A percentile compares a stretch with the other conserved stretches of the same genome.
phyloP scores from a whole-genome alignment of 108 stramenopile genomes.

The Nannochloropsis gaditana region DNA sequence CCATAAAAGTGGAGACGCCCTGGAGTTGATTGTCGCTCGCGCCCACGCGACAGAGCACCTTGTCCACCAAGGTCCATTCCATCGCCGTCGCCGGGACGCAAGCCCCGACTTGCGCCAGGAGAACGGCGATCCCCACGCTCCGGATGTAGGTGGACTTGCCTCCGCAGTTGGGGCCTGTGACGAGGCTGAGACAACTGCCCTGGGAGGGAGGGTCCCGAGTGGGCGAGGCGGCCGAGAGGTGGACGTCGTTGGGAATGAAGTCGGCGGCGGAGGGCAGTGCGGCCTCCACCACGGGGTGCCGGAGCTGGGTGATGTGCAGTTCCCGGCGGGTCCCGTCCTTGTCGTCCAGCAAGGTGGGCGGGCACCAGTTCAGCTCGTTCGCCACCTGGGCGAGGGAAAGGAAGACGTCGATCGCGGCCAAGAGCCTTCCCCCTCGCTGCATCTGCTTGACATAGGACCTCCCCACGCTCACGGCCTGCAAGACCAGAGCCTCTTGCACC shows the following conservation, averaged over 20 bases:
- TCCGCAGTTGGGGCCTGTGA: slow-evolving; percentile 57
- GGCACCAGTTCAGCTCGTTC: slow-evolving; percentile 28
- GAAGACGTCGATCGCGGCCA: slow-evolving; percentile 32
- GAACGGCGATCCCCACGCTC: slow-evolving; percentile 49
- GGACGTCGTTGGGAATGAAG: slow-evolving; percentile 50
- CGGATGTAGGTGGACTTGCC: slow-evolving; percentile 56
- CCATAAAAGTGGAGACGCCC: slow-evolving; percentile 57
- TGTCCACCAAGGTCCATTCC: slow-evolving; percentile 41
- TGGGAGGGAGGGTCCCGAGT: background rate
- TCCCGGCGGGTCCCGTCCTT: background rate
- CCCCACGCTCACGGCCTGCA: slow-evolving; percentile 42
- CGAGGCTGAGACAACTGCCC: slow-evolving; percentile 29
- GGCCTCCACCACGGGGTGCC: slow-evolving; percentile 48
- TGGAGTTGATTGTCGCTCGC: slow-evolving; percentile 42
- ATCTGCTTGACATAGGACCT: slow-evolving; percentile 31
- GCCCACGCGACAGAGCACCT: slow-evolving; percentile 45
- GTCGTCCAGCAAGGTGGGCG: slow-evolving; percentile 35
- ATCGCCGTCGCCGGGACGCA: slow-evolving; percentile 53
- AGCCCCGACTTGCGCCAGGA: slow-evolving; percentile 54
- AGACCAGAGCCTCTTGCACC: slow-evolving; percentile 32
- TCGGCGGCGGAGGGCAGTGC: slow-evolving; percentile 19
- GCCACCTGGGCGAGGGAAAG: slow-evolving; percentile 26
- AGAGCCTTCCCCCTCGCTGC: background rate
- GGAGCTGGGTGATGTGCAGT: slow-evolving; percentile 28
- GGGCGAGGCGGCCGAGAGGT: background rate